Evolutionary conservation across 495 filamentous ascomycete genomes (phyloP).

Genomic region (Gamarada debralockiae): DNA sequence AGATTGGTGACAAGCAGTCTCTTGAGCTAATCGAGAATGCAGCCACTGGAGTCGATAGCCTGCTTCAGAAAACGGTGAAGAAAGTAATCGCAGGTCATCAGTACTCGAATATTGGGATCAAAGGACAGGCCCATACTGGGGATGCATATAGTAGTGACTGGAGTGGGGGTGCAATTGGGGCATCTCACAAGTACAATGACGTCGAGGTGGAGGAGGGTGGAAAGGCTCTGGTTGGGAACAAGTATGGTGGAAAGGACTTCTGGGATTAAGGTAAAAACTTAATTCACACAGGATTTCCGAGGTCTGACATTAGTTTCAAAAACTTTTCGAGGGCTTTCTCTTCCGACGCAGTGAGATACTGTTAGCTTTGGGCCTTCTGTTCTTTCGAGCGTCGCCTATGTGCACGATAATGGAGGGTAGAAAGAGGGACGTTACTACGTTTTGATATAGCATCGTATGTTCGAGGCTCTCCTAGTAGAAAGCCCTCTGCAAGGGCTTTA

Average conservation of each 20-base stretch:
- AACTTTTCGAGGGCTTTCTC: too few species aligned
- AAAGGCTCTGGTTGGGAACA: constrained; percentile 7
- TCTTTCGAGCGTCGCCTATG: not conserved
- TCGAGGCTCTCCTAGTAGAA: constrained; percentile 3
- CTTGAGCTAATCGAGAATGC: constrained; percentile 12
- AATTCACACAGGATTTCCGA: too few species aligned
- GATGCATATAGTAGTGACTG: constrained; percentile 8
- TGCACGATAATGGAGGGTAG: constrained; percentile 6
- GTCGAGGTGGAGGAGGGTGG: not conserved
- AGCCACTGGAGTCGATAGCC: not conserved
- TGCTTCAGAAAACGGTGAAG: constrained; percentile 9
- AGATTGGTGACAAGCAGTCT: constrained; percentile 14
- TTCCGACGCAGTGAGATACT: too few species aligned
- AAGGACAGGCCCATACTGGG: constrained; percentile 3
- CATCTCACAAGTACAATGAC: constrained; percentile 4
- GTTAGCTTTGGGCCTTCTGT: not conserved
- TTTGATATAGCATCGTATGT: constrained; percentile 5
- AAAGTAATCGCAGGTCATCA: constrained; percentile 13
- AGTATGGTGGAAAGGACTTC: constrained; percentile 10
- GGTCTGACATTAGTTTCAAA: too few species aligned
- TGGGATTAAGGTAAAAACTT: not conserved
- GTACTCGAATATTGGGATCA: constrained; percentile 10
- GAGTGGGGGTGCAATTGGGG: not conserved
- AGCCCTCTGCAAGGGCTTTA: constrained; percentile 7
- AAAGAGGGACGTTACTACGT: constrained; percentile 4